These are phyloP conservation scores for Teratosphaeria gauchensis DNA, from an alignment of 2,329 filamentous ascomycete species.

Conservation along the genomic window DNA sequence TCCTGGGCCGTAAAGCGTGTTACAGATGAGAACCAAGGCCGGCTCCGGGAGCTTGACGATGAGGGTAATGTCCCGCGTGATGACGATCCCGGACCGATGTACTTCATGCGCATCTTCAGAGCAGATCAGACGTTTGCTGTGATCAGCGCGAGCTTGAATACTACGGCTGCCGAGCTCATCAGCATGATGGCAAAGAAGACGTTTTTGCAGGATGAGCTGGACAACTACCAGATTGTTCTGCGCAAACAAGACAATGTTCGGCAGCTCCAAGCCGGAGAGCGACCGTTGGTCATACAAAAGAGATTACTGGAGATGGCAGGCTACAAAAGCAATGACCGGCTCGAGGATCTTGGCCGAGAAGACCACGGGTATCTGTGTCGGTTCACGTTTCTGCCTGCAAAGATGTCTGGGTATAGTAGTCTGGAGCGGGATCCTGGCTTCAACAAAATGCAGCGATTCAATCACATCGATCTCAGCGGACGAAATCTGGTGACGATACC, in stretches of 20 bases:
- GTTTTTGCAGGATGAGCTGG: conserved; percentile 76
- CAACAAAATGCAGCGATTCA: conserved; percentile 78
- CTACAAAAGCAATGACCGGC: conserved; percentile 73
- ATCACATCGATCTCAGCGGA: conserved; percentile 82
- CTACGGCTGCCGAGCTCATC: conserved; percentile 78
- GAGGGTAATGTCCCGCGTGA: conserved; percentile 52
- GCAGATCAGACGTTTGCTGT: conserved; percentile 92
- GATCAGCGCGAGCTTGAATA: conserved; percentile 71
- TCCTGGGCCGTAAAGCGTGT: conserved; percentile 84
- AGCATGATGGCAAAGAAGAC: conserved; percentile 91
- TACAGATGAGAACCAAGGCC: conserved; percentile 52
- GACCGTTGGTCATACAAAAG: conserved; percentile 86
- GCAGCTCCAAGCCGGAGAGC: conserved; percentile 67
- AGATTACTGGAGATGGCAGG: conserved; percentile 81
- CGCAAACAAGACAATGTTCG: conserved; percentile 84
- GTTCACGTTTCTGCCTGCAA: conserved; percentile 86
- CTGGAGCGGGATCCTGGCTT: conserved; percentile 70
- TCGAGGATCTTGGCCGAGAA: conserved; percentile 90
- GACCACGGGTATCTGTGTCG: conserved; percentile 96
- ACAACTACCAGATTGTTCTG: conserved; percentile 93
- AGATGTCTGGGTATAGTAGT: conserved; percentile 67
- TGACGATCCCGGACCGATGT: conserved; percentile 66
- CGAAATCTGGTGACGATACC: conserved; percentile 91
- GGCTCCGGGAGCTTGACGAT: conserved; percentile 58
- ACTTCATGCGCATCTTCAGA: conserved; percentile 92